Evolutionary conservation across 2,329 filamentous ascomycete genomes (phyloP), one percentile per base, ranked within the genome.

Genomic region (Taxawa tesnikishii): DNA sequence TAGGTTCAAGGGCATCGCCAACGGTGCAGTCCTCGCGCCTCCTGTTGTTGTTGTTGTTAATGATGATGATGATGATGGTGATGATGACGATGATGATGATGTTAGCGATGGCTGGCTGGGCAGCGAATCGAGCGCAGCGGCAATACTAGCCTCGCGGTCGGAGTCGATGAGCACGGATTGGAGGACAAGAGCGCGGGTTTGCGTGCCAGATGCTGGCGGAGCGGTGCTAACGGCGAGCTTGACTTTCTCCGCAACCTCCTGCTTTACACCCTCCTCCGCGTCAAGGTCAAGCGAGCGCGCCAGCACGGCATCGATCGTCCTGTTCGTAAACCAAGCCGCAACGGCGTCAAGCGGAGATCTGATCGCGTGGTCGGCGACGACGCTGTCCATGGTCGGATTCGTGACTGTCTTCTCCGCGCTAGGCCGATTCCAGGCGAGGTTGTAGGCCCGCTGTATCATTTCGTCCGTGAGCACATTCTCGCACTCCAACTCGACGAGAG

Each of bases 271-370:
- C 12, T 60, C 58, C 8, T 67, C 63, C 37, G 69, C 68, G 18
- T 65, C 55, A 10, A 60, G 58, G 26, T 70, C 67, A 19, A 92
- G 64, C 21, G 71, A 76, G 11, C 65, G 63, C 9, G 75, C 63
- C 16, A 94, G 67, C 3, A 74, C 75, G 36, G 70, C 68, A 45
- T 85, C 81, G 23, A 94, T 60, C 9, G 73, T 65, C 34, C 79
- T 67, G 41, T 75, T 83, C 1, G 87, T 92, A 63, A 78, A 90
- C 87, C 87, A 94, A 2, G 87, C 83, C 5, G 87, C 83, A 31
- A 94, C 73, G 9, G 84, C 85, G 54, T 94, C 88, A 42, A 94
- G 71, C 1, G 87, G 83, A 12, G 83, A 90, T 32, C 81, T 75
- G 38, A 94, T 82, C 3, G 84, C 79, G 32, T 75, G 73, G 47